Percentiles rank a stretch among this genome's conserved stretches.
Evolutionary conservation across 805 yeast genomes (phyloP).

Genomic region (Candida verbasci): DNA sequence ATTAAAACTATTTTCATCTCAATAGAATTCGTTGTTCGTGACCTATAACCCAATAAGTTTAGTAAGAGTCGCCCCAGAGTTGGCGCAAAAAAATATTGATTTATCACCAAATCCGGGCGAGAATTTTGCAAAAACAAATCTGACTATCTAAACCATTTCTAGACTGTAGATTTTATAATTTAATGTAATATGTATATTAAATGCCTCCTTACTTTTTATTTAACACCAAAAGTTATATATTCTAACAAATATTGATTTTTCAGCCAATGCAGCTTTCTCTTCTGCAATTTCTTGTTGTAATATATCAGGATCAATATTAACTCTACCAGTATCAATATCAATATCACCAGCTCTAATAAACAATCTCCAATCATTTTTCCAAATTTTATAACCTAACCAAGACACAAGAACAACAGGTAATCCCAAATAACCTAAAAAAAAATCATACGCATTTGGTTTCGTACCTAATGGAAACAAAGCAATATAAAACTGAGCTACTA

Average conservation of each 20-base stretch:
- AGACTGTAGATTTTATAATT: too few species aligned
- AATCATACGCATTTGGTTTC: slow-evolving; percentile 25
- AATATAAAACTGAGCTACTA: slow-evolving; percentile 63
- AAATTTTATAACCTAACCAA: slow-evolving; percentile 29
- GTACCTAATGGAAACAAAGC: slow-evolving; percentile 57
- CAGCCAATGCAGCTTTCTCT: slow-evolving; percentile 23
- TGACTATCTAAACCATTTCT: too few species aligned
- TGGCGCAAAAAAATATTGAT: too few species aligned
- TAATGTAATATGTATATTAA: not conserved
- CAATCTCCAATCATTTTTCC: slow-evolving; percentile 21
- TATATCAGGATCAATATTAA: slow-evolving; percentile 27
- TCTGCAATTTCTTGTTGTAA: slow-evolving; percentile 33
- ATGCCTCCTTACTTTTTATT: not conserved
- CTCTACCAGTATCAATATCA: slow-evolving; percentile 33
- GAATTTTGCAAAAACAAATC: too few species aligned
- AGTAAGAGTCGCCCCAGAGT: too few species aligned
- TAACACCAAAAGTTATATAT: slow-evolving; percentile 28
- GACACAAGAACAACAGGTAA: slow-evolving; percentile 26
- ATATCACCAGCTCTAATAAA: slow-evolving; percentile 25
- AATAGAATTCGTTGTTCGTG: too few species aligned
- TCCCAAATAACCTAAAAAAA: slow-evolving; percentile 30
- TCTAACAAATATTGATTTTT: slow-evolving; percentile 21
- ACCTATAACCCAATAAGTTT: too few species aligned
- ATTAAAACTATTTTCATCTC: too few species aligned
- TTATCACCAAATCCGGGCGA: too few species aligned